phyloP scores from a whole-genome alignment of 768 basidiomycete genomes.

The Psilocybe azurescens region DNA sequence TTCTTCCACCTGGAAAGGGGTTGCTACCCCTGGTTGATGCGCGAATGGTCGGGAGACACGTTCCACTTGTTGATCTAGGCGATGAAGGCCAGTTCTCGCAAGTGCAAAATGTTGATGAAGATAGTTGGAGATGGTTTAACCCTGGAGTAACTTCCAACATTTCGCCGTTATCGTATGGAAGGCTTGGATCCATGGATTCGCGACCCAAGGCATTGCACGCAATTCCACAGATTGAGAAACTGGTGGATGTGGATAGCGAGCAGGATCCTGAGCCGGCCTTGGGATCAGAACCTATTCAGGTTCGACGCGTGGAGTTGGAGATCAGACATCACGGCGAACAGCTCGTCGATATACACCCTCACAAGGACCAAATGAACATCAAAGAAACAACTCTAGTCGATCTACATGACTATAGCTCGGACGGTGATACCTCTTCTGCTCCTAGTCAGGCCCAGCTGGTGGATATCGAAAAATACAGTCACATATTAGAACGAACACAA shows the following conservation, averaged over 20 bases:
- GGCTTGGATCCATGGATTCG: neutral
- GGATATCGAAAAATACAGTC: neutral
- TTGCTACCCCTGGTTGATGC: constrained; percentile 1
- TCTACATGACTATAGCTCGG: neutral
- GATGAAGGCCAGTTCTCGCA: neutral
- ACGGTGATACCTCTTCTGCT: neutral
- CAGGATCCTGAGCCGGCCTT: constrained; percentile 6
- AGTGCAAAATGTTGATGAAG: constrained; percentile 2
- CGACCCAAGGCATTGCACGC: neutral
- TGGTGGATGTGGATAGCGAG: constrained; percentile 5
- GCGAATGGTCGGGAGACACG: constrained; percentile 18
- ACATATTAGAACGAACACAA: neutral
- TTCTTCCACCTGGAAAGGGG: constrained; percentile 9
- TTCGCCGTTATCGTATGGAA: neutral
- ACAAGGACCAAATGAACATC: neutral
- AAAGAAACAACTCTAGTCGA: constrained; percentile 1
- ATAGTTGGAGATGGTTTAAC: constrained; percentile 21
- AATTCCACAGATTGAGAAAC: constrained; percentile 1
- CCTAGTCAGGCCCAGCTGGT: neutral
- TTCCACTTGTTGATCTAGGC: constrained; percentile 20
- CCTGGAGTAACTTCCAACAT: neutral
- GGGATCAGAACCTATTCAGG: neutral
- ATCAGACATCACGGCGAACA: neutral
- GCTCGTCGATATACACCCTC: neutral
- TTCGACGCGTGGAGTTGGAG: neutral